Evolutionary conservation across 83 land plant genomes (phyloP).

Genomic region (Diphasiastrum complanatum): DNA sequence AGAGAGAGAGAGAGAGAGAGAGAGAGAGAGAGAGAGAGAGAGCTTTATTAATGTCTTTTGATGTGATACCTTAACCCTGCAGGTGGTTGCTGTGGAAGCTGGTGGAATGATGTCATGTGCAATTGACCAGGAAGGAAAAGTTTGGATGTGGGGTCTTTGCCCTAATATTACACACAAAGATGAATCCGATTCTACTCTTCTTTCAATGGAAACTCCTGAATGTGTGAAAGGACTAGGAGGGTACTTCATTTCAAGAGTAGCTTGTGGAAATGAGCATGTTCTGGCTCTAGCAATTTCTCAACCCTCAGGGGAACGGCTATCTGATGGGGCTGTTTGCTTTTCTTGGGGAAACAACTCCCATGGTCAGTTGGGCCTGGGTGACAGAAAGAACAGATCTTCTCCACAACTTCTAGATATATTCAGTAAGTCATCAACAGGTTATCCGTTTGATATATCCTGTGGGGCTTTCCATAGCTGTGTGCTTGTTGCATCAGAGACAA

Average conservation of each 20-base stretch:
- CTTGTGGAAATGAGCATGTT: constrained; percentile 84
- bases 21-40: too few relatives aligned
- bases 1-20: too few relatives aligned
- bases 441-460: constrained; percentile 52
- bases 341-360: constrained; percentile 68
- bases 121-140: constrained; percentile 52
- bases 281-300: constrained; percentile 53
- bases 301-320: constrained; percentile 24
- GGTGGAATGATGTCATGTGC: constrained; percentile 88
- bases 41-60: too few relatives aligned
- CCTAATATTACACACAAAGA: constrained; percentile 28
- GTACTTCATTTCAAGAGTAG: constrained; percentile 55
- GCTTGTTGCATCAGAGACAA: too few relatives aligned
- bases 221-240: constrained; percentile 56
- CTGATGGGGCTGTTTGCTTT: constrained; percentile 44
- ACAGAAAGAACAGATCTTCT: constrained; percentile 31
- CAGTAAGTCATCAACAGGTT: constrained; percentile 31
- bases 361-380: constrained; percentile 80
- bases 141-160: constrained; percentile 88
- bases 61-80: constrained; percentile 3
- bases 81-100: constrained; percentile 57
- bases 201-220: constrained; percentile 38
- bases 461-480: constrained; percentile 75
- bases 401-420: constrained; percentile 43
- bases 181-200: constrained; percentile 33